Evolutionary conservation across 176 grass and related monocot genomes (phyloP), one percentile per base, ranked within the genome.

Genomic region (Carex parvula): DNA sequence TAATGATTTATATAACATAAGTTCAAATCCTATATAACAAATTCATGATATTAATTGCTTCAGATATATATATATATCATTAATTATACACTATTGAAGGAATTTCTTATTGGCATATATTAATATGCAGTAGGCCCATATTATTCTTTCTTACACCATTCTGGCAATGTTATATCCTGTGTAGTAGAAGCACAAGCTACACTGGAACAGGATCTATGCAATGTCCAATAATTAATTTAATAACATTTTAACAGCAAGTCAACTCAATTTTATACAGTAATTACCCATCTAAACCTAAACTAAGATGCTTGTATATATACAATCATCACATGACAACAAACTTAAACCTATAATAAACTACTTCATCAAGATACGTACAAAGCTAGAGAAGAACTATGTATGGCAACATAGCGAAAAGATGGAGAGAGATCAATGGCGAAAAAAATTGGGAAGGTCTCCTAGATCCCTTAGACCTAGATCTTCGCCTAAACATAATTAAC

Each of bases 371-470:
- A 54, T 60, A 29, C 0, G 16, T 73, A 63, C 21, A 42, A 44
- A 53, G 4, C 46, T 21, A 69, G 10, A 50, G 16, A 54, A 84
- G 32, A 57, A 77, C 70, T 69, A 87, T 89, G 79, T 83, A 92
- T 84, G 86, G 89, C 11, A 90, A 87, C 66, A 82, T 93, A 15
- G 86, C 93, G 22, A 93, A 62, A 65, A 90, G 87, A 85, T 95
- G 93, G 96, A 89, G 78, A 79, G 87, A 92, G 60, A 81, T 99
- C 85, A 93, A 92, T 7, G 91, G 96, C 10, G 17, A 83, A 70
- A 86, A 89, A 72, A 81, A 88, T 55, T 93, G 91, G 93, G 94
- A 99, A 53, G 96, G 89, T 17, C 70, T 98, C 58, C 70, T 90
- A 67, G 86, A 89, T 80, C 91, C 96, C 55, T 86, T 93, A 8